Percentiles rank a stretch among this genome's conserved stretches.
Conservation (phyloP, 345 rosid species). For the Streptanthus diversifolius region DNA sequence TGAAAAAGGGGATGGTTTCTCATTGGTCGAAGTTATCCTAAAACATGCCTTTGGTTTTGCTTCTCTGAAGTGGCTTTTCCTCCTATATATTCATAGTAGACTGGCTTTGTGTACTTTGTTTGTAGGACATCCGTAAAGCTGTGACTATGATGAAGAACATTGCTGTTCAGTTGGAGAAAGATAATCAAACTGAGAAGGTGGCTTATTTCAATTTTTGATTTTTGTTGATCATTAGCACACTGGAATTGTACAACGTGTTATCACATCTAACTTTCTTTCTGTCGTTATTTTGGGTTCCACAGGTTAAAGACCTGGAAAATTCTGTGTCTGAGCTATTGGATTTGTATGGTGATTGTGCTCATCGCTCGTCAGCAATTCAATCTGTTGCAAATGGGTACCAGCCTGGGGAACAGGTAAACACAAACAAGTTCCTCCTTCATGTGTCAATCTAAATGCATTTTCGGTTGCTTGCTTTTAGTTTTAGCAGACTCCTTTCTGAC, state of each 20-base stretch:
- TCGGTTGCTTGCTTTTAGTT: neutral
- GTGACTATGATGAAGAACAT: constrained; percentile 58
- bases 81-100: neutral
- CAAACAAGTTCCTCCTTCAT: neutral
- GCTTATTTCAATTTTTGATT: neutral
- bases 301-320: constrained; percentile 78
- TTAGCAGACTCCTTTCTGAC: constrained; percentile 18
- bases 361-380: constrained; percentile 51
- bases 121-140: constrained; percentile 71
- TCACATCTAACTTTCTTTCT: neutral
- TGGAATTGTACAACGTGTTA: too few species aligned
- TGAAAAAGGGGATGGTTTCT: neutral
- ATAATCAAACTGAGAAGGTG: constrained; percentile 64
- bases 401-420: constrained; percentile 56
- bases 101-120: neutral
- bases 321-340: constrained; percentile 56
- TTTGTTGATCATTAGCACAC: too few species aligned
- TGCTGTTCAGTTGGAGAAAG: constrained; percentile 73
- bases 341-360: constrained; percentile 47
- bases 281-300: neutral
- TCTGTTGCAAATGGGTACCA: constrained; percentile 57
- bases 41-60: neutral
- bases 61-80: neutral
- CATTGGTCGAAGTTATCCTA: neutral
- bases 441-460: neutral